Base-by-base conservation (phyloP, 73 alveolate genomes). In the Uronychia binucleata region DNA sequence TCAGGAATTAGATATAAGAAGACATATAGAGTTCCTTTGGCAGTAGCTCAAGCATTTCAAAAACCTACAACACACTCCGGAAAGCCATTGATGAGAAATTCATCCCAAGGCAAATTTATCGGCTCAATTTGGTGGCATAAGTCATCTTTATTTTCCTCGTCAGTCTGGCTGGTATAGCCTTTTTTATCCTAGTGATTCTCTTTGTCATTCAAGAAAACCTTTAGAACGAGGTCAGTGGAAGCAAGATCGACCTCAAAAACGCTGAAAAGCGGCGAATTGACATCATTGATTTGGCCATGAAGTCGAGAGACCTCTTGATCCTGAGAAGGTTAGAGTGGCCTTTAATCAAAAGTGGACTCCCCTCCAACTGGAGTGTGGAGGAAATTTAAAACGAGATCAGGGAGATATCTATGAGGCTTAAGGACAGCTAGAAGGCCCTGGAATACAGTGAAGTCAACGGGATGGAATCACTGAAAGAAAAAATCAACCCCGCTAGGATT, bases 31-130 rank as follows among this genome's bases (percentile, higher is more conserved):
- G 67, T 19, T 46, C 67, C 5, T 46, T 46, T 46, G 67, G 67
- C 19, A 46, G 67, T 46, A 11, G 19, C n/a, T 46, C 67, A 46
- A 46, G 67, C 67, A 46, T 46, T 46, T 46, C 67, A 57, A 85
- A 84, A 31, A 75, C 76, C 31, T 84, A 85, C 77, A 74, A 85
- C 82, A 85, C 77, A 0, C 76, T 85, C 28, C 26, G 91, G 46
- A 85, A 31, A 79, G 91, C 91, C 28, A 85, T 85, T 77, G 91
- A 85, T 77, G 91, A 85, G 75, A 85, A 85, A 33, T 77, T 74
- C 58, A 79, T 85, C 1, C 91, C 91, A 1, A 35, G 77, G 28
- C 77, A 83, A 0, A 85, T 85, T 28, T 57, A 77, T 1, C 75
- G 77, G 76, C 30, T 85, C 77, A 85, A 74, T 74, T 77, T 30